A percentile compares a stretch with the other conserved stretches of the same genome.
Evolutionary conservation across 768 basidiomycete species (phyloP).

Genomic region (Kwoniella botswanensis): DNA sequence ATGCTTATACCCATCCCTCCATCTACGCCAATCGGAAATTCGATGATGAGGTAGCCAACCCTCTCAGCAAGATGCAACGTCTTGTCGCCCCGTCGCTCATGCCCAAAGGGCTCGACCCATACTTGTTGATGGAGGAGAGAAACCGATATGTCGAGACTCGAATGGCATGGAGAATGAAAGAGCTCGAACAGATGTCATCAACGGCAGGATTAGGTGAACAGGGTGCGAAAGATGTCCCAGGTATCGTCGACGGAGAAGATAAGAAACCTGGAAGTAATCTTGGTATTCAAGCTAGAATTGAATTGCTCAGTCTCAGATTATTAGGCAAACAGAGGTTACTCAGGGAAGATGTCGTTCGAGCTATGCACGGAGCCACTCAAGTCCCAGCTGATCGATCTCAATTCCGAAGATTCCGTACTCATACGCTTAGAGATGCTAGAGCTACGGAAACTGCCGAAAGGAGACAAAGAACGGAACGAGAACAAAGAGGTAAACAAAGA

Average conservation of each 20-base stretch:
- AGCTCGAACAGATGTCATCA: constrained; percentile 74
- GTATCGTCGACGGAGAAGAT: constrained; percentile 59
- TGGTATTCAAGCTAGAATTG: constrained; percentile 83
- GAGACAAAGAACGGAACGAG: constrained; percentile 87
- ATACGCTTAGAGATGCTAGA: constrained; percentile 83
- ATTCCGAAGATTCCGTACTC: constrained; percentile 85
- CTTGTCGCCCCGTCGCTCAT: constrained; percentile 85
- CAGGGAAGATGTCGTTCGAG: constrained; percentile 82
- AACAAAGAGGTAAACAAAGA: constrained; percentile 92
- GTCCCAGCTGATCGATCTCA: constrained; percentile 89
- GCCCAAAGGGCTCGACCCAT: constrained; percentile 89
- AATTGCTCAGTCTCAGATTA: constrained; percentile 85
- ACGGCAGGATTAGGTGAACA: constrained; percentile 79
- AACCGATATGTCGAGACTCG: constrained; percentile 89
- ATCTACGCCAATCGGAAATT: constrained; percentile 72
- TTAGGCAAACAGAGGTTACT: constrained; percentile 89
- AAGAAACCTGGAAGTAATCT: constrained; percentile 54
- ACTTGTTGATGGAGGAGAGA: constrained; percentile 86
- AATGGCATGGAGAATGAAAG: constrained; percentile 82
- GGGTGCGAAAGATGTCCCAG: constrained; percentile 61
- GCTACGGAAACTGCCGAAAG: constrained; percentile 87
- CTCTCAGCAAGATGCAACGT: constrained; percentile 60
- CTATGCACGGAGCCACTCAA: constrained; percentile 82
- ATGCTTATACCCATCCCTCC: constrained; percentile 78
- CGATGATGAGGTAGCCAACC: constrained; percentile 47